These are phyloP conservation scores for Eutrema yunnanense DNA, from an alignment of 345 rosid species.

Conservation along the genomic window DNA sequence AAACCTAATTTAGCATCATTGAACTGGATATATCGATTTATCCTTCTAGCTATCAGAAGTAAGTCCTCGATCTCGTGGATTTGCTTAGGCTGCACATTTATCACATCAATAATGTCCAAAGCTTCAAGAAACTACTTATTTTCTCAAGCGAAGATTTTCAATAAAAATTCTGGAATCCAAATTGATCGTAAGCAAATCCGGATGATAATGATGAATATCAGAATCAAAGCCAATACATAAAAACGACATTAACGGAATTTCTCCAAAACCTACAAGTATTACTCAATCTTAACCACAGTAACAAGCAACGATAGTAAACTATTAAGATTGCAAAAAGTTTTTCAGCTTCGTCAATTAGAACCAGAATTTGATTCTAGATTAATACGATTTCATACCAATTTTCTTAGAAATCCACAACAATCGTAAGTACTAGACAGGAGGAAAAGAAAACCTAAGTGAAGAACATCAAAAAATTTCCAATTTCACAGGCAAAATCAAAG, in stretches of 20 bases:
- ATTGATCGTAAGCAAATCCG: no score
- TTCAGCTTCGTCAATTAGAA: not conserved
- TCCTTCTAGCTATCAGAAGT: no score
- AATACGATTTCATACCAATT: not conserved
- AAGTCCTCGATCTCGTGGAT: no score
- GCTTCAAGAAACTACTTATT: no score
- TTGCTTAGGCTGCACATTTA: no score
- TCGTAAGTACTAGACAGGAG: no score
- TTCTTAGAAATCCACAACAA: not conserved
- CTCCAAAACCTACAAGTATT: not conserved
- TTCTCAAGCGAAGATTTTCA: no score
- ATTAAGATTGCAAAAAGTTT: not conserved
- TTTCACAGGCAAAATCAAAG: not conserved
- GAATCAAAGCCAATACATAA: not conserved
- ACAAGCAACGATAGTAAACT: not conserved
- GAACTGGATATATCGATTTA: no score
- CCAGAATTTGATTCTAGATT: not conserved
- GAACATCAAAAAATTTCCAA: not conserved
- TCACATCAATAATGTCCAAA: no score
- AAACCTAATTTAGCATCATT: not conserved
- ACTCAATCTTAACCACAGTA: not conserved
- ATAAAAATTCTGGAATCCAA: no score
- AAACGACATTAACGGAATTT: not conserved
- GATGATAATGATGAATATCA: no score
- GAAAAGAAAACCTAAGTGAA: not conserved